Base-by-base conservation (phyloP, 1,284 basidiomycete genomes). In the Rhodotorula sp. region DNA sequence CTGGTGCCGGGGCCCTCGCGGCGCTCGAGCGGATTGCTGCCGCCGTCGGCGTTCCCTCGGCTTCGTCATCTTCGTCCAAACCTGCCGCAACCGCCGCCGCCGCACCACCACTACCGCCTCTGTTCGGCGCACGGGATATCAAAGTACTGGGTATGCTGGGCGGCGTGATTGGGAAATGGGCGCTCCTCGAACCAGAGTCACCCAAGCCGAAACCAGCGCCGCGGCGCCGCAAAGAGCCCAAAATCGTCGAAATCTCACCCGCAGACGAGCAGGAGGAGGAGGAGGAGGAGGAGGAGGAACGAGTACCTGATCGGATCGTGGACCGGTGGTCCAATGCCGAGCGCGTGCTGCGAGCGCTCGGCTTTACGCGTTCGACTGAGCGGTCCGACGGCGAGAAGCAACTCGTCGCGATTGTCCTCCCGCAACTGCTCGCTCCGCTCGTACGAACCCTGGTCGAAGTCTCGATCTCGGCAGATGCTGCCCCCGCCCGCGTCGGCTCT, bases 101-200 rank as follows among this genome's bases (percentile, higher is more conserved):
- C 8, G 10, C 38, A 12, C 38, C 38, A 43, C 59, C 66, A 5
- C 47, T 60, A 4, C 62, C 63, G 19, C 76, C 64, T 21, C 2
- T 67, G 21, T 78, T 76, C 48, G 72, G 77, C 31, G 47, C 68
- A 21, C 59, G 62, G 43, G 75, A 78, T 49, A 61, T 43, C 45
- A 76, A 77, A 28, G 59, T 67, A 14, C 52, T 78, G 45, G 54
- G 58, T 3, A 65, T 68, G 56, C 69, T 77, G 23, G 67, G 64
- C 2, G 73, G 67, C 19, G 49, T 78, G 58, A 62, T 76, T 23
- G 70, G 64, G 26, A 55, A 74, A 26, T 78, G 77, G 77, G 73
- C 69, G 3, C n/a, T 78, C 26, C 69, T 58, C 1, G 6, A 50
- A 14, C 54, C 54, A 26, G 26, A 38, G 47, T 23, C 3, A n/a